These are phyloP conservation scores for Coniferiporia sulphurascens DNA, from an alignment of 1,284 basidiomycete genomes.

Conservation along the genomic window DNA sequence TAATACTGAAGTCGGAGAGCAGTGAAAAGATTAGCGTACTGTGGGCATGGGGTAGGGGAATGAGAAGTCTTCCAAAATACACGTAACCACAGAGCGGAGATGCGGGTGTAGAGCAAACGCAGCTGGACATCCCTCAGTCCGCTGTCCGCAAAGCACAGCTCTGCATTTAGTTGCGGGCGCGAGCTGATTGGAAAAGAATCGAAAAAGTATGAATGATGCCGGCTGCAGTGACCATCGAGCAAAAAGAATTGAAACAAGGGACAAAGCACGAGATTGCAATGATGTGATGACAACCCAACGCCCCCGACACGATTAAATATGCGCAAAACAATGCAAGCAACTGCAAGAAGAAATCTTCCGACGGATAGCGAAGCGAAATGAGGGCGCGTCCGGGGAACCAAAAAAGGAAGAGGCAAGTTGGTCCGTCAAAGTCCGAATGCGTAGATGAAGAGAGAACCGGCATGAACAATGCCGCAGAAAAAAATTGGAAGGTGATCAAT, in stretches of 20 bases:
- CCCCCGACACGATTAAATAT: slow-evolving; percentile 12
- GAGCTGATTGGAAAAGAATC: not conserved
- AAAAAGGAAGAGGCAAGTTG: not conserved
- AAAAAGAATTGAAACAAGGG: not conserved
- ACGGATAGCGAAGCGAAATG: not conserved
- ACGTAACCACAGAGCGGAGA: slow-evolving; percentile 5
- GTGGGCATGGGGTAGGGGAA: slow-evolving; percentile 1
- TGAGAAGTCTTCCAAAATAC: not conserved
- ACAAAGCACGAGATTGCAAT: not conserved
- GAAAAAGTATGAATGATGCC: not conserved
- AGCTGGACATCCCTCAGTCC: not conserved
- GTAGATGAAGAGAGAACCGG: not conserved
- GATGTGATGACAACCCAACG: slow-evolving; percentile 2
- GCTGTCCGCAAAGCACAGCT: slow-evolving; percentile 11
- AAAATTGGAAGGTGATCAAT: not conserved
- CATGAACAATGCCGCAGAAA: not conserved
- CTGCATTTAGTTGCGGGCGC: slow-evolving; percentile 1
- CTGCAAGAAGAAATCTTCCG: slow-evolving; percentile 1
- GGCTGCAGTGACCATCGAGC: not conserved
- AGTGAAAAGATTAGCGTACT: slow-evolving; percentile 6
- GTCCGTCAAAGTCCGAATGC: slow-evolving; percentile 10
- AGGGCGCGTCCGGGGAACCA: not conserved
- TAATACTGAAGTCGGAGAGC: slow-evolving; percentile 4
- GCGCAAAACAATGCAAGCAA: slow-evolving; percentile 6
- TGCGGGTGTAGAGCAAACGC: slow-evolving; percentile 5